Evolutionary conservation across 805 yeast species (phyloP), one percentile per base, ranked within the genome.

Genomic region (Yarrowia deformans): DNA sequence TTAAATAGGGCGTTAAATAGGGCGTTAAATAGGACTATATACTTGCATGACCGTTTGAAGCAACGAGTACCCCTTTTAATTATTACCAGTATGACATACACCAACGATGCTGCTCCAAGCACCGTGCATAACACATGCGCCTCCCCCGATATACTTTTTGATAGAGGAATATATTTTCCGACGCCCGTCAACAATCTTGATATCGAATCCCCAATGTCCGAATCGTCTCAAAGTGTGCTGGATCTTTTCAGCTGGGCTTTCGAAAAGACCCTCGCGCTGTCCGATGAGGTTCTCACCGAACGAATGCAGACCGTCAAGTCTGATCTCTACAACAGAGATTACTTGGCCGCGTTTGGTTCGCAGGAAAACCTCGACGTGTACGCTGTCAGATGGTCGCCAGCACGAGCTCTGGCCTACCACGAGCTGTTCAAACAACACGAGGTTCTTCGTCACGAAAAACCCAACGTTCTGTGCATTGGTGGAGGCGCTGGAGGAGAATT

Each of bases 401-500:
- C 95, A 0, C 80, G 97, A 69, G 88, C 97, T 0, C 80, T 91
- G 56, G 87, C 91, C 0, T 92, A 92, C 75, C 77, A 89, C 1
- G 85, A 92, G 1, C 81, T 92, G 29, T 88, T 91, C 72, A 81
- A 86, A 1, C 80, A 84, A 14, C 69, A 58, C 14, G 10, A 42
- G 5, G 37, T 49, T 19, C 55, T 46, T 40, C 32, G 43, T 12
- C 42, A 35, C 18, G 23, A 79, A 3, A 77, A 19, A 2, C 56
- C 56, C 23, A 66, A 82, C 8, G 84, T 88, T 0, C 76, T 91
- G 43, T 85, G 89, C 73, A 82, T 93, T 45, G 97, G 97, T 19
- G 97, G 96, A 32, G 97, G 97, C 43, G 97, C 97, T 0, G 91
- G 94, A 5, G 90, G 92, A 1, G 97, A 92, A 75, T 78, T 91